These are phyloP conservation scores for Blastocystis sp. DNA, from an alignment of 352 stramenopile species.

Conservation along the genomic window DNA sequence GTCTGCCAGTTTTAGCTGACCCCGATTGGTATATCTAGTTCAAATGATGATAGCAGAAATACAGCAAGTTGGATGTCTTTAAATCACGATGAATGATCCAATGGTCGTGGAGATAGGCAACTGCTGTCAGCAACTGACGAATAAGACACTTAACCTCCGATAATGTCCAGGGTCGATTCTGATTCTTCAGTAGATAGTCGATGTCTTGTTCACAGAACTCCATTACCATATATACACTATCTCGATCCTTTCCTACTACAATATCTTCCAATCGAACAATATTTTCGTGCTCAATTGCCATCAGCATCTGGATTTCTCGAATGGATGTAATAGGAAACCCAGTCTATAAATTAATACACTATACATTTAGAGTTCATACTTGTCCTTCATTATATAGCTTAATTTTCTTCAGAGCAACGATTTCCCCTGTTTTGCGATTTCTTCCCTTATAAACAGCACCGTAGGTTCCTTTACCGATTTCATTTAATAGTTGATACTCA, in stretches of 20 bases:
- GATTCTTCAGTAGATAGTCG: slow-evolving; percentile 57
- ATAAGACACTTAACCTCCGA: slow-evolving; percentile 66
- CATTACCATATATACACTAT: slow-evolving; percentile 69
- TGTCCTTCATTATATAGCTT: slow-evolving; percentile 67
- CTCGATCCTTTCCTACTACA: slow-evolving; percentile 60
- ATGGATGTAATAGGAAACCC: slow-evolving; percentile 68
- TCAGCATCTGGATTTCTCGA: slow-evolving; percentile 61
- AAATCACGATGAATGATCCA: slow-evolving; percentile 67
- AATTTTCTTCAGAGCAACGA: slow-evolving; percentile 66
- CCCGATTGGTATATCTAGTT: slow-evolving; percentile 59
- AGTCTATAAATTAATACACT: slow-evolving; percentile 19
- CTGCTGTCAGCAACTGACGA: slow-evolving; percentile 27
- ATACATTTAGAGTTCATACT: background rate
- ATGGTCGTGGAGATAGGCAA: slow-evolving; percentile 36
- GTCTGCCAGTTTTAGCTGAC: slow-evolving; percentile 57
- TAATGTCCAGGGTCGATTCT: slow-evolving; percentile 32
- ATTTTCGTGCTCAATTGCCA: slow-evolving; percentile 35
- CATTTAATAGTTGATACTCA: slow-evolving; percentile 64
- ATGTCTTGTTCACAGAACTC: slow-evolving; percentile 68
- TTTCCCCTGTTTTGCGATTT: slow-evolving; percentile 3
- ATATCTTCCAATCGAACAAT: slow-evolving; percentile 65
- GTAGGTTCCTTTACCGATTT: slow-evolving; percentile 66
- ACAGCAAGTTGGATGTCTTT: slow-evolving; percentile 64
- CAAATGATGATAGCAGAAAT: background rate
- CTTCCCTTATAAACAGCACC: slow-evolving; percentile 51